A percentile compares a stretch with the other conserved stretches of the same genome.
Conservation (phyloP, 1,284 basidiomycete species). For the Xerocomus cyaneibrunnescens region DNA sequence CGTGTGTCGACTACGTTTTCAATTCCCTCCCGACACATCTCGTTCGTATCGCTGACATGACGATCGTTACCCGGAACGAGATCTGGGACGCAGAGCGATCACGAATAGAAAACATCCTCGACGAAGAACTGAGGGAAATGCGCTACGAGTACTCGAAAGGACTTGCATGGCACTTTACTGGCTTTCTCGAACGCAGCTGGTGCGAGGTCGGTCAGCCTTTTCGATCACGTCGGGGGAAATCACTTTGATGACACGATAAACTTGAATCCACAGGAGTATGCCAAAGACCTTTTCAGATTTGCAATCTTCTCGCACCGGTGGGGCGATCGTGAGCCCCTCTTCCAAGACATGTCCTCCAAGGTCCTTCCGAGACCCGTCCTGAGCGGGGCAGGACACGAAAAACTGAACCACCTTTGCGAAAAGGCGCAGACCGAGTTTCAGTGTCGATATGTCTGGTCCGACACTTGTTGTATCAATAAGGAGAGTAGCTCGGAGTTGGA, state of each 20-base stretch:
- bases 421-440: conserved; percentile 4
- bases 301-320: conserved; percentile 18
- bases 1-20: conserved; percentile 13
- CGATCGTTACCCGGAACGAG: conserved; percentile 12
- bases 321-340: conserved; percentile 11
- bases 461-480: conserved; percentile 17
- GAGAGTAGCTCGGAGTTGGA: conserved; percentile 18
- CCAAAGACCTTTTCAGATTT: conserved; percentile 9
- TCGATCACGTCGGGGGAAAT: background rate
- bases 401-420: conserved; percentile 8
- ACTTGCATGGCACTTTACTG: conserved; percentile 12
- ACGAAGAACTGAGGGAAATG: conserved; percentile 3
- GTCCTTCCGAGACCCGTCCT: background rate
- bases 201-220: conserved; percentile 5
- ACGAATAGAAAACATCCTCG: conserved; percentile 5
- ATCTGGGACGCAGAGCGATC: conserved; percentile 11
- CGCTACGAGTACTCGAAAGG: conserved; percentile 6
- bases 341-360: conserved; percentile 9
- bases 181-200: conserved; percentile 14
- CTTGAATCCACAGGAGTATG: conserved; percentile 8
- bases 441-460: conserved; percentile 16
- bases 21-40: conserved; percentile 15
- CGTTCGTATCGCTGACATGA: conserved; percentile 12
- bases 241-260: too few relatives aligned
- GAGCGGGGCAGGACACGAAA: conserved; percentile 11